phyloP scores from a whole-genome alignment of 2,329 filamentous ascomycete genomes.

The Leptoxyphium fumago region DNA sequence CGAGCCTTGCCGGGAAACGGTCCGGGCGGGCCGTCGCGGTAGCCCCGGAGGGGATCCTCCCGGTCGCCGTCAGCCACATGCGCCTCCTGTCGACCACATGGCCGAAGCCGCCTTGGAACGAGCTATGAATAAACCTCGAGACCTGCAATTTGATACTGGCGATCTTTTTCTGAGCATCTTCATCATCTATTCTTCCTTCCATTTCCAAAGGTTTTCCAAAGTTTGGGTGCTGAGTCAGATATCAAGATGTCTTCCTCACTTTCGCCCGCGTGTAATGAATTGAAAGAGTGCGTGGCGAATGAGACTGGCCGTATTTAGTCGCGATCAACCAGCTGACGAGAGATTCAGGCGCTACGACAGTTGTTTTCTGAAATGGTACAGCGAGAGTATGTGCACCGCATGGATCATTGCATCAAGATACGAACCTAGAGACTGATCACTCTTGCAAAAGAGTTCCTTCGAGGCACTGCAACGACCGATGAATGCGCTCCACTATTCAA shows the following conservation, averaged over 20 bases:
- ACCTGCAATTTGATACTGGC: too few species aligned
- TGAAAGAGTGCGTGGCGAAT: constrained; percentile 64
- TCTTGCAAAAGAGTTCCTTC: constrained; percentile 56
- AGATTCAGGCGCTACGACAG: constrained; percentile 70
- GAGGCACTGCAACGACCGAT: constrained; percentile 67
- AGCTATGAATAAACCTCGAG: too few species aligned
- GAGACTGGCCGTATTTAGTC: background rate
- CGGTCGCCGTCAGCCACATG: too few species aligned
- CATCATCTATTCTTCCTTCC: too few species aligned
- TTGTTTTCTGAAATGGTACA: constrained; percentile 99
- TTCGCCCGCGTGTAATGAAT: constrained; percentile 84
- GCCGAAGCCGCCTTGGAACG: too few species aligned
- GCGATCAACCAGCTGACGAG: background rate
- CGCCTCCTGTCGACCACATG: too few species aligned
- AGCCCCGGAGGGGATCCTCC: too few species aligned
- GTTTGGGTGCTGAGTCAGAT: background rate
- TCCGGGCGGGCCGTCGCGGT: too few species aligned
- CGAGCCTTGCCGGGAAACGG: too few species aligned
- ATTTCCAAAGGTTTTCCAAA: too few species aligned
- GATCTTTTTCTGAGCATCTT: too few species aligned
- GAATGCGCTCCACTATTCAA: constrained; percentile 80
- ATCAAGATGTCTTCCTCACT: constrained; percentile 75
- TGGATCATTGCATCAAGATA: too few species aligned
- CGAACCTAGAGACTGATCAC: background rate
- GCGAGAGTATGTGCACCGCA: constrained; percentile 58